Base-by-base conservation (phyloP, 805 yeast species). In the Komagataella mondaviorum region DNA sequence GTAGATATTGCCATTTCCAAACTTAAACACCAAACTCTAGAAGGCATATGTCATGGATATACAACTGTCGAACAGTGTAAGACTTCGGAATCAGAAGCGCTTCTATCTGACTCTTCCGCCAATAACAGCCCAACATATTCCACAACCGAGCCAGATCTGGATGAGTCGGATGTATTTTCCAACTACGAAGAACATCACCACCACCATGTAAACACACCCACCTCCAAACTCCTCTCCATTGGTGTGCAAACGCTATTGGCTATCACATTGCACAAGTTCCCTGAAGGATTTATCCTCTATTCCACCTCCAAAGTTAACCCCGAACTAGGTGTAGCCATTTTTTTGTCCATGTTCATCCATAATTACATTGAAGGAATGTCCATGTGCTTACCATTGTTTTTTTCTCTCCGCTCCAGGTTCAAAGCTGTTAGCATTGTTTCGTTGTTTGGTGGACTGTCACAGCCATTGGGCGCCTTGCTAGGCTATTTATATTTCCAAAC, bases 331-430 rank as follows among this genome's bases (percentile, higher is more conserved):
- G 58, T 88, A 18, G 75, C 88, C 14, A 88, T 91, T 10, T 90
- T 93, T 60, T 63, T 90, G 18, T 88, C 96, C 48, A 72, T 91
- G 61, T 79, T 89, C 10, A 78, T 93, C 24, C 99, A 91, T 68
- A 93, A 93, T 64, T 83, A 88, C 57, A 83, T 90, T 20, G 99
- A 91, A 64, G 99, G 98, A 0, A 89, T 93, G 63, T 80, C 93
- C 14, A 90, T 91, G 86, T 88, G 96, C 12, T 71, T 90, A 48
- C 98, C 98, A 0, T 70, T 91, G 36, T 93, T 84, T 62, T 77
- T 90, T 50, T 88, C 95, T 6, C 71, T 91, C 55, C 71, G 77
- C 46, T 73, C 79, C 1, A 71, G 87, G 47, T 58, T 67, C 23
- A 73, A 77, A 56, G 95, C 97, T 0, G 68, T 88, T 8, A 55